Conservation (phyloP, 1,139 yeast genomes). For the Hansenula sp. region DNA sequence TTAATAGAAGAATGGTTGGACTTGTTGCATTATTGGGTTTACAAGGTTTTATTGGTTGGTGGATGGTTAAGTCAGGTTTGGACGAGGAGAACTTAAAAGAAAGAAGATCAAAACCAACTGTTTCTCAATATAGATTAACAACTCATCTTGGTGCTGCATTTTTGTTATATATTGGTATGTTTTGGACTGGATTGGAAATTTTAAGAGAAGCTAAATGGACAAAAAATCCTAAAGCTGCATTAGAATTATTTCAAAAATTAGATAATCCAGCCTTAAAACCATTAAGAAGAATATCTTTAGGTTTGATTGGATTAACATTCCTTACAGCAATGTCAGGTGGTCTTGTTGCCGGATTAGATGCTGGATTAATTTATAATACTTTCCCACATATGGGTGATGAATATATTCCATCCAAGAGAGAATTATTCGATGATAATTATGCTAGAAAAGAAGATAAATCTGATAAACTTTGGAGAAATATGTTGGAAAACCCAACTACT, state of each 20-base stretch:
- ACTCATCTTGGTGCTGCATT: constrained; percentile 96
- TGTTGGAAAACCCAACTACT: constrained; percentile 93
- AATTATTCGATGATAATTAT: constrained; percentile 72
- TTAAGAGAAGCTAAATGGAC: constrained; percentile 72
- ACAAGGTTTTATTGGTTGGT: constrained; percentile 98
- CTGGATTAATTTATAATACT: constrained; percentile 92
- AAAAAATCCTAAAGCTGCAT: constrained; percentile 50
- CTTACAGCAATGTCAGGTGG: constrained; percentile 96
- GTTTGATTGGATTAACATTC: constrained; percentile 65
- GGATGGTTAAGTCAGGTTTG: constrained; percentile 98
- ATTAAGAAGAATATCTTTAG: constrained; percentile 51
- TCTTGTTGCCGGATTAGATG: constrained; percentile 96
- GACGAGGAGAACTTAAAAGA: constrained; percentile 77
- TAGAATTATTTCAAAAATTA: constrained; percentile 46
- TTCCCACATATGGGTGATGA: constrained; percentile 94
- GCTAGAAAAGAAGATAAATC: constrained; percentile 62
- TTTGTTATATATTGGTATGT: constrained; percentile 78
- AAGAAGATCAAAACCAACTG: constrained; percentile 88
- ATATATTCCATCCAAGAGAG: constrained; percentile 65
- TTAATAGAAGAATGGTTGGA: constrained; percentile 64
- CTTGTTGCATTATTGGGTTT: constrained; percentile 77
- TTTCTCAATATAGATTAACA: constrained; percentile 90
- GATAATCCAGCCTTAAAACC: constrained; percentile 54
- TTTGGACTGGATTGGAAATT: constrained; percentile 85
- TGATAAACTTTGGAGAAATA: constrained; percentile 86